phyloP scores from a whole-genome alignment of 169 alveolate species.

The Babesia gibsoni region DNA sequence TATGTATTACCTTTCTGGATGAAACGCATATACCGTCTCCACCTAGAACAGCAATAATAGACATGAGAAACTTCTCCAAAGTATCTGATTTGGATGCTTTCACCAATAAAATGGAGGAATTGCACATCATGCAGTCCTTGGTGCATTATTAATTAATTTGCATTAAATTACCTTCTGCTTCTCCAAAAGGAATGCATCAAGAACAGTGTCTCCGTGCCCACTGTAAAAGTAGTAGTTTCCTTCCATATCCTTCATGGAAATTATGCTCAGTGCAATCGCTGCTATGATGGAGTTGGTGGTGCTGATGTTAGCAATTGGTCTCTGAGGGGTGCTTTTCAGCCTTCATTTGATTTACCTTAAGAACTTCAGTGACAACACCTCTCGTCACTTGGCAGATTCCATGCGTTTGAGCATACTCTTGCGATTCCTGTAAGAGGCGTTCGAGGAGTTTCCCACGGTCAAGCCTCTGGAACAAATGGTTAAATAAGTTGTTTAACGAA shows the following conservation, averaged over 20 bases:
- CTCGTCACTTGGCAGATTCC: constrained; percentile 15
- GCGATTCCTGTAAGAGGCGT: constrained; percentile 4
- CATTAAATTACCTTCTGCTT: constrained; percentile 23
- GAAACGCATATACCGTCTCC: background rate
- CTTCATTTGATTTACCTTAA: constrained; percentile 8
- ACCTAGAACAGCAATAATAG: too few species aligned
- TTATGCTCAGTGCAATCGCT: constrained; percentile 13
- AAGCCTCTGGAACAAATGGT: background rate
- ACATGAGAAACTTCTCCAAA: too few species aligned
- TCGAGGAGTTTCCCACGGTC: background rate
- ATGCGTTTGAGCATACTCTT: background rate
- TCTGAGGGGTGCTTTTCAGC: background rate
- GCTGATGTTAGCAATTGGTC: background rate
- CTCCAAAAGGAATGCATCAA: constrained; percentile 18
- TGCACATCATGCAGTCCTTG: constrained; percentile 49
- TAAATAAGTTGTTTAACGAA: background rate
- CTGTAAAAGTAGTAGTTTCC: constrained; percentile 56
- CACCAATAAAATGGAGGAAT: constrained; percentile 7
- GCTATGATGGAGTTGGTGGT: constrained; percentile 53
- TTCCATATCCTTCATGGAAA: background rate
- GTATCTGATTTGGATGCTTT: too few species aligned
- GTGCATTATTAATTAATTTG: background rate
- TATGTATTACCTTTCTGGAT: background rate
- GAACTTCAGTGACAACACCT: constrained; percentile 18
- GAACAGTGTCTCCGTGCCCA: constrained; percentile 37